Base-by-base conservation (phyloP, 305 asterid species). In the Andrographis paniculata region DNA sequence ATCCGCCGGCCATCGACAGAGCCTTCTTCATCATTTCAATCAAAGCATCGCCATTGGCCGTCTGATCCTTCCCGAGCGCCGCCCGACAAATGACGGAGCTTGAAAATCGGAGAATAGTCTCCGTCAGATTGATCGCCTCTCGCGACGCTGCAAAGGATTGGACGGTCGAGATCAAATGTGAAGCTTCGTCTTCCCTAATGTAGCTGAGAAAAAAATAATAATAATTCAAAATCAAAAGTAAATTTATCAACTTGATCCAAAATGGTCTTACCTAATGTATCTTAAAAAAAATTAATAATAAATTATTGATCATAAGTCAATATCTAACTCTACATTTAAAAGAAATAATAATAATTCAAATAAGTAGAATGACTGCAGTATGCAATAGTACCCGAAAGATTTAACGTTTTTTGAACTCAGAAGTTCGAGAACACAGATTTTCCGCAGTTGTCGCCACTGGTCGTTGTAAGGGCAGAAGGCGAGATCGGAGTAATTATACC, bases 391-490 rank as follows among this genome's bases (percentile, higher is more conserved):
- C n/a, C n/a, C n/a, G n/a, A n/a, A 66, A 1, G 68, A 45, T 1
- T 35, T 60, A 17, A 61, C 68, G 6, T 43, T 48, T 16, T 66
- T 61, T 0, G 64, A 41, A 35, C 72, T 60, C 6, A 66, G 23
- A 35, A 66, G 61, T 30, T 66, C 72, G 8, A 42, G 10, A 7
- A 45, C 40, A 42, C 64, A 66, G 23, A 66, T 47, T 27, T 66
- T 66, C 1, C 68, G 60, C 68, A 66, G 50, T 24, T 56, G 72
- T 42, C 61, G 30, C 70, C 70, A 64, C 53, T 51, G 58, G 4
- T 64, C 58, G 12, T 39, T 35, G 33, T 57, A 64, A 0, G 52
- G 46, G 21, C 56, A 23, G n/a, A 64, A 58, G 18, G 40, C 55
- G 7, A 64, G 40, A 27, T 50, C 42, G 10, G 7, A 14, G n/a